Evolutionary conservation across 768 basidiomycete genomes (phyloP).

Genomic region (Mycena venus): DNA sequence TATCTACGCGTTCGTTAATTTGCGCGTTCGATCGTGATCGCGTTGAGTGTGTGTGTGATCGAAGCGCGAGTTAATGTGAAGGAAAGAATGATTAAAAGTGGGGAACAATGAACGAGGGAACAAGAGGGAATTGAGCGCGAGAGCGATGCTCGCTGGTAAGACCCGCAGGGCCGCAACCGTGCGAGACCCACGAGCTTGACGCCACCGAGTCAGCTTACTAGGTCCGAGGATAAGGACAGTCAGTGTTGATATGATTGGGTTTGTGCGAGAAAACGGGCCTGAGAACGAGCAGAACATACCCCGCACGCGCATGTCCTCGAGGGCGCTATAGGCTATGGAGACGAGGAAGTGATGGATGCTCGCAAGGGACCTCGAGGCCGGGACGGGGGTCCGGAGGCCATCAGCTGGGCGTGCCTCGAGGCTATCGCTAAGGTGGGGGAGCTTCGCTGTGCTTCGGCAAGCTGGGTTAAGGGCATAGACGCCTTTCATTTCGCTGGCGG

Average conservation of each 20-base stretch:
- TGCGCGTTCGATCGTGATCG: background rate
- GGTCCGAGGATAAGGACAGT: background rate
- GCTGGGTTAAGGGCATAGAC: constrained; percentile 21
- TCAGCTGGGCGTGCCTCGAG: constrained; percentile 23
- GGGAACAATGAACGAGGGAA: too few relatives aligned
- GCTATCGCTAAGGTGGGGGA: constrained; percentile 9
- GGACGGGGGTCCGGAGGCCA: too few relatives aligned
- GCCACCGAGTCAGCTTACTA: too few relatives aligned
- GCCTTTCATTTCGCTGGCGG: background rate
- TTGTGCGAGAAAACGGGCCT: background rate
- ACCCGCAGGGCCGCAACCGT: too few relatives aligned
- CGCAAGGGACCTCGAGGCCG: background rate
- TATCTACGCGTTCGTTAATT: background rate
- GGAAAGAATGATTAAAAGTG: background rate
- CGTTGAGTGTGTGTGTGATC: background rate
- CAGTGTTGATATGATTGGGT: background rate
- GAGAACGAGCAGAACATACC: too few relatives aligned
- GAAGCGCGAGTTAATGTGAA: background rate
- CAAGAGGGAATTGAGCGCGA: too few relatives aligned
- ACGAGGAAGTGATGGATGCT: too few relatives aligned
- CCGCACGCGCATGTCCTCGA: too few relatives aligned
- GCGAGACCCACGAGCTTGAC: too few relatives aligned
- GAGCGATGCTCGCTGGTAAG: too few relatives aligned
- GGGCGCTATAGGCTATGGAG: too few relatives aligned
- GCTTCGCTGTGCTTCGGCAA: background rate